Evolutionary conservation across 768 basidiomycete species (phyloP).

Genomic region (Pulveroboletus ravenelii): DNA sequence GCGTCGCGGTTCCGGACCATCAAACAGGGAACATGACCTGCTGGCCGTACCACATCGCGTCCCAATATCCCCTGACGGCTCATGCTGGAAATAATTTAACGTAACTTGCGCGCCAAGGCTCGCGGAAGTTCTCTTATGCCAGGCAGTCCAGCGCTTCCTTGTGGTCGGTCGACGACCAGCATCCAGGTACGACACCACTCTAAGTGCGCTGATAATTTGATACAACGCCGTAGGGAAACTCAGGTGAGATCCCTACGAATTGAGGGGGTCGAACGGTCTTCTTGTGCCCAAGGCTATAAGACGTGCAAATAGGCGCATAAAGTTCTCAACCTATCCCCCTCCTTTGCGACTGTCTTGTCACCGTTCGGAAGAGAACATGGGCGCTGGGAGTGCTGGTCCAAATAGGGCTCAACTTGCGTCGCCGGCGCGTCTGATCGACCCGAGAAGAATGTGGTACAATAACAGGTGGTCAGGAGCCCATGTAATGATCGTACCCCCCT

Average conservation of each 20-base stretch:
- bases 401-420: too few species aligned
- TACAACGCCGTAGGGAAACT: not conserved
- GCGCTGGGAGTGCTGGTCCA: constrained; percentile 47
- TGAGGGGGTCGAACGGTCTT: constrained; percentile 2
- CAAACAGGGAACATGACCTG: too few species aligned
- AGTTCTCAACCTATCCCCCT: constrained; percentile 21
- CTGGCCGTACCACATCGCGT: too few species aligned
- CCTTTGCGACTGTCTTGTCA: not conserved
- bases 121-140: too few species aligned
- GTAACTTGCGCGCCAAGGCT: too few species aligned
- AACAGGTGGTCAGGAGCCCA: constrained; percentile 53
- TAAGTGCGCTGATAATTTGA: not conserved
- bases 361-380: constrained; percentile 39
- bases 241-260: too few species aligned
- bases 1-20: too few species aligned
- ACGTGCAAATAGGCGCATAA: not conserved
- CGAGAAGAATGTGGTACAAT: constrained; percentile 70
- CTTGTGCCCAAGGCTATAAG: constrained; percentile 11
- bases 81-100: too few species aligned
- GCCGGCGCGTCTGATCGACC: constrained; percentile 56
- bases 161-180: too few species aligned
- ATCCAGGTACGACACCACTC: not conserved
- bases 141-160: too few species aligned
- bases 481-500: not conserved
- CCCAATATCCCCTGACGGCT: too few species aligned